A percentile compares a stretch with the other conserved stretches of the same genome.
phyloP scores from a whole-genome alignment of 768 basidiomycete species.

The Lactarius sanguifluus region DNA sequence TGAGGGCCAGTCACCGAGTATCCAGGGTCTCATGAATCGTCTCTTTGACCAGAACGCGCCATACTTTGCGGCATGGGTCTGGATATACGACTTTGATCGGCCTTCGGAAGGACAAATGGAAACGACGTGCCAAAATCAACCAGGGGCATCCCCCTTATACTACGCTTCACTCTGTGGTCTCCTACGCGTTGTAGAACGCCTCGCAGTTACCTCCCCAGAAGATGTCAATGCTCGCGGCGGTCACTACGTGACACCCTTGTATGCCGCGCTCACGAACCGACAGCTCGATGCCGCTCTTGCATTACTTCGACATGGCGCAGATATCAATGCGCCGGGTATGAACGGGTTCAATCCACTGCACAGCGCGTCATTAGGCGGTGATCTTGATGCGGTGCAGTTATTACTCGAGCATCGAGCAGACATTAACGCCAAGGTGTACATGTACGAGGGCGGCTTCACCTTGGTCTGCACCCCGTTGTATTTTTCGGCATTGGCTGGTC shows the following conservation, averaged over 20 bases:
- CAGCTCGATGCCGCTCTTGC: not conserved
- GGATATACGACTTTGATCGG: slow-evolving; percentile 13
- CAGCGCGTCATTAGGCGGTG: not conserved
- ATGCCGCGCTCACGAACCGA: not conserved
- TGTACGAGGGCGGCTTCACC: no score
- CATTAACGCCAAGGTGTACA: no score
- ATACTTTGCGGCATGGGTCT: slow-evolving; percentile 9
- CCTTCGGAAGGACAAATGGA: not conserved
- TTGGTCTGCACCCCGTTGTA: no score
- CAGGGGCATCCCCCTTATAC: slow-evolving; percentile 1
- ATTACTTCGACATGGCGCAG: not conserved
- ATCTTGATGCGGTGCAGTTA: not conserved
- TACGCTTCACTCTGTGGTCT: slow-evolving; percentile 13
- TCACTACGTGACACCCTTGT: not conserved
- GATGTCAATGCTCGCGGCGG: slow-evolving; percentile 7
- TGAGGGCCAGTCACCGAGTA: not conserved
- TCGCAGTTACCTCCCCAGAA: not conserved
- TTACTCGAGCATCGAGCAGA: not conserved
- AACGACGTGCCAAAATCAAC: not conserved
- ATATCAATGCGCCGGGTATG: not conserved
- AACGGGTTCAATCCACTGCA: not conserved
- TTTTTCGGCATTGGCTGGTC: no score
- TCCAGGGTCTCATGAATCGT: not conserved
- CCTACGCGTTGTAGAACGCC: not conserved
- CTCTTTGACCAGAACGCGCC: slow-evolving; percentile 8